Base-by-base conservation (phyloP, 2,329 filamentous ascomycete genomes). In the Blumeria hordei region DNA sequence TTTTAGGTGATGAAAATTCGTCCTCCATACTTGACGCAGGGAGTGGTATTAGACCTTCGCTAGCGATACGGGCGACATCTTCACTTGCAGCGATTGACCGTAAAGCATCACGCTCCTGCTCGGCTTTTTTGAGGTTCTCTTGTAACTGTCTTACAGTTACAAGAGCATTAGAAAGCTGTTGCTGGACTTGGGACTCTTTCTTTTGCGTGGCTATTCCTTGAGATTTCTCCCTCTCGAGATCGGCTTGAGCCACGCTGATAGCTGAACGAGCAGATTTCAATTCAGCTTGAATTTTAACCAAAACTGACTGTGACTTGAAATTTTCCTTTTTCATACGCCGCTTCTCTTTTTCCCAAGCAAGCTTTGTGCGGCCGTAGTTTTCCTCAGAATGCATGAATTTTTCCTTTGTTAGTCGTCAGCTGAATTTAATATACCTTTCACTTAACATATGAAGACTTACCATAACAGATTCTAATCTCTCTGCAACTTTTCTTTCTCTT, bases 291-390 rank as follows among this genome's bases (percentile, higher is more conserved):
- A 82, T 65, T 64, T 84, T 84, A 61, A 85, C 76, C 35, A 81
- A 73, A 10, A 70, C 67, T 2, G 81, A 84, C 60, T 84, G 80
- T n/a, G 77, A 75, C 64, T 85, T 85, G 72, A 85, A 85, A 2
- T 78, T 79, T 61, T 86, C 83, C 61, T 86, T 86, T 53, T 80
- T 72, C 9, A 77, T 74, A 55, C 78, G 73, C 55, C 81, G 75
- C 45, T 85, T 79, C 65, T 86, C 82, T 64, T 85, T 85, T 62
- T 86, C 82, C 75, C 81, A 85, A 9, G 83, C 67, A 18, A 76
- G 69, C 65, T 81, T 76, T 9, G 78, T 80, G 63, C 82, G 78
- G 41, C 75, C 73, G 60, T 82, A 74, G 39, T 78, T 81, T 62
- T 83, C 81, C 66, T 85, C 85, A 54, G 77, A 75, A 58, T 78